These are phyloP conservation scores for Eutreptiella sp. DNA, from an alignment of 208 protist species.

Conservation along the genomic window DNA sequence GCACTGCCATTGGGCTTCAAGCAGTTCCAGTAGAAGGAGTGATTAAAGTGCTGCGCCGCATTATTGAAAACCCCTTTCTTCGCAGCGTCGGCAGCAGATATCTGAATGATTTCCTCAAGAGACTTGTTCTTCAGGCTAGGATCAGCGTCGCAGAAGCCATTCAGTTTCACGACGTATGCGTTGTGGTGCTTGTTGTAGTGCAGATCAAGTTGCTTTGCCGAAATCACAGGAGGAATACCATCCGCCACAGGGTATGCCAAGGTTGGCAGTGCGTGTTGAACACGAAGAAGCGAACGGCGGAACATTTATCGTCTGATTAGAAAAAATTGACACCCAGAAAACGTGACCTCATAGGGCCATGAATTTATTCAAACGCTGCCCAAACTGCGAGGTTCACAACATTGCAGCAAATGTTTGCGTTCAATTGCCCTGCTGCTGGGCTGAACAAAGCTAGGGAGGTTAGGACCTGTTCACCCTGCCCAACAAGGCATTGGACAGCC, in stretches of 20 bases:
- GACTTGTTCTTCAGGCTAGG: conserved; percentile 67
- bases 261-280: no score
- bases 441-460: no score
- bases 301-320: no score
- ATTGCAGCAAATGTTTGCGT: no score
- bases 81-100: conserved; percentile 43
- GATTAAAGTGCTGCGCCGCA: conserved; percentile 82
- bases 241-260: conserved; percentile 80
- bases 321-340: no score
- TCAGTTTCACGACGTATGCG: conserved; percentile 77
- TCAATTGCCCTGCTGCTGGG: no score
- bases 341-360: no score
- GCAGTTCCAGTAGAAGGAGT: conserved; percentile 82
- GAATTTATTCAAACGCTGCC: no score
- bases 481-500: no score
- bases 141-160: conserved; percentile 58
- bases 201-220: conserved; percentile 72
- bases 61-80: conserved; percentile 70
- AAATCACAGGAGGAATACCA: conserved; percentile 71
- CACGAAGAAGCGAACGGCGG: no score
- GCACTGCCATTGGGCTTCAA: conserved; percentile 76
- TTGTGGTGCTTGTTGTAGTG: conserved; percentile 80
- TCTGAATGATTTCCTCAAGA: conserved; percentile 70
- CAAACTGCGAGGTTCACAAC: no score
- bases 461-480: no score